Evolutionary conservation across 1,284 basidiomycete species (phyloP).

Genomic region (Microbotryum silenes-acaulis): DNA sequence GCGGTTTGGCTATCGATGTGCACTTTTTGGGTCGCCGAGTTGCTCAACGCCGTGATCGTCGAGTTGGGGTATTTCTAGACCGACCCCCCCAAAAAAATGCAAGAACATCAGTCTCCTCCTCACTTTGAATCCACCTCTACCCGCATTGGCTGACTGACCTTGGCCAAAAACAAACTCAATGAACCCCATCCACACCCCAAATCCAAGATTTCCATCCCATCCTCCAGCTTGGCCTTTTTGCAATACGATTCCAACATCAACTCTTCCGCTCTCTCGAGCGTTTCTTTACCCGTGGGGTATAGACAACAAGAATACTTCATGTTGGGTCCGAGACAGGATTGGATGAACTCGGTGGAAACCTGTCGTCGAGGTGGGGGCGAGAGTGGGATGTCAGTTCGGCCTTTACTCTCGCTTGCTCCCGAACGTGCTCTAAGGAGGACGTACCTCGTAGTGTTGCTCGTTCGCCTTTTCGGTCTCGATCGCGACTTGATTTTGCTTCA

Average conservation of each 20-base stretch:
- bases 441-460: constrained; percentile 68
- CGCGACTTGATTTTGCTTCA: constrained; percentile 52
- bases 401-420: not conserved
- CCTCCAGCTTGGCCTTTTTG: constrained; percentile 55
- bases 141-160: constrained; percentile 43
- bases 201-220: constrained; percentile 62
- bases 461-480: constrained; percentile 64
- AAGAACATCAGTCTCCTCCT: not conserved
- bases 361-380: constrained; percentile 29
- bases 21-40: constrained; percentile 62
- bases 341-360: constrained; percentile 61
- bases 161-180: constrained; percentile 59
- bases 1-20: constrained; percentile 57
- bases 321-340: constrained; percentile 55
- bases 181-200: constrained; percentile 73
- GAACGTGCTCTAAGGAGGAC: too few relatives aligned
- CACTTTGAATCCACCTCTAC: too few relatives aligned
- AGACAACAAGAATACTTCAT: constrained; percentile 66
- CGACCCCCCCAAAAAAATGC: too few relatives aligned
- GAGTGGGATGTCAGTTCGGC: not conserved
- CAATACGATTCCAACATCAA: constrained; percentile 66
- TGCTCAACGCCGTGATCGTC: constrained; percentile 58
- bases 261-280: constrained; percentile 59
- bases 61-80: constrained; percentile 63
- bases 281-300: constrained; percentile 59